These are phyloP conservation scores for Rhizoclosmatium sp. DNA, from an alignment of 192 early-diverging fungal genomes.

Conservation along the genomic window DNA sequence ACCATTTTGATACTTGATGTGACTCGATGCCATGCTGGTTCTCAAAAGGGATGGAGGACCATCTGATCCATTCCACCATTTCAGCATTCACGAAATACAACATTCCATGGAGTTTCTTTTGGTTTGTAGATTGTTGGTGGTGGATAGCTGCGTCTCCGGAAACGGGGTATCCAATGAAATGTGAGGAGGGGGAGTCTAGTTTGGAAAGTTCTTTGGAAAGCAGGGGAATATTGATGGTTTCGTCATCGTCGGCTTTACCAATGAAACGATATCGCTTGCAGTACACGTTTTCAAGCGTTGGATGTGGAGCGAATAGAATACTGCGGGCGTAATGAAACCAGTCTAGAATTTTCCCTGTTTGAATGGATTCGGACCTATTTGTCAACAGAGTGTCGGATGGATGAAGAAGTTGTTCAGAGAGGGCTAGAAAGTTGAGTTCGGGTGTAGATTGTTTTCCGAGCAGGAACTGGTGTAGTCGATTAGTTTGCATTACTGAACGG, in stretches of 20 bases:
- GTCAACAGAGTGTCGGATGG: slow-evolving; percentile 14
- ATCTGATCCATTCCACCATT: slow-evolving; percentile 4
- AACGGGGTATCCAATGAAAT: not conserved
- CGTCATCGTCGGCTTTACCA: slow-evolving; percentile 18
- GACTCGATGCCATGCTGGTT: not conserved
- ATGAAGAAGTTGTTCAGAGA: not conserved
- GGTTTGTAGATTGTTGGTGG: not conserved
- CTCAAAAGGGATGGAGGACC: not conserved
- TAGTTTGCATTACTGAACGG: not conserved
- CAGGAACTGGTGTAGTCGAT: not conserved
- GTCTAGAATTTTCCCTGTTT: slow-evolving; percentile 21
- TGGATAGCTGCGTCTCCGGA: not conserved
- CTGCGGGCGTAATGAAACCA: slow-evolving; percentile 18
- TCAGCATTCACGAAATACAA: not conserved
- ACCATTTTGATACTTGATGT: slow-evolving; percentile 9
- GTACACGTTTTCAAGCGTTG: not conserved
- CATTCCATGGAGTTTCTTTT: not conserved
- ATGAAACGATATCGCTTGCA: not conserved
- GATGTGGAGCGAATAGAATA: not conserved
- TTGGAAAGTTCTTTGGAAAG: not conserved
- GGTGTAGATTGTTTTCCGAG: not conserved
- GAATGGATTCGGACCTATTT: not conserved
- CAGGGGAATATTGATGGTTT: not conserved
- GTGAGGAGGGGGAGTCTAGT: not conserved
- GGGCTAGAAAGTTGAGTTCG: not conserved